These are phyloP conservation scores for Leishmania gerbilli DNA, from an alignment of 208 protist genomes.

Conservation along the genomic window DNA sequence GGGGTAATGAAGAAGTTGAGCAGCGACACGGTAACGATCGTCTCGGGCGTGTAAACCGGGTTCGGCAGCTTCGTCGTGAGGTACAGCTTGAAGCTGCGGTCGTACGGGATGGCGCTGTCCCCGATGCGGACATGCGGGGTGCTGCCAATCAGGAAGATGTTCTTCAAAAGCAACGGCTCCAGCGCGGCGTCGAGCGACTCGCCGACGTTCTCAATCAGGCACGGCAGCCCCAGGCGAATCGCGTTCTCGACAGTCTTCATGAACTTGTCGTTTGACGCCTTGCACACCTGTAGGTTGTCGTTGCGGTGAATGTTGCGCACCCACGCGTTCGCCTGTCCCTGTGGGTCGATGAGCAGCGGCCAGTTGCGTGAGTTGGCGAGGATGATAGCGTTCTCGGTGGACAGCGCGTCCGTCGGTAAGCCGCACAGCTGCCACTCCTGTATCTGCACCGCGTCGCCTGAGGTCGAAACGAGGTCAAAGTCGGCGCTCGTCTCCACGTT, in stretches of 20 bases:
- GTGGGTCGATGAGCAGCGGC: slow-evolving; percentile 98
- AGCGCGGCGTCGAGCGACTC: slow-evolving; percentile 95
- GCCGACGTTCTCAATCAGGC: slow-evolving; percentile 96
- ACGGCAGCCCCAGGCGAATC: slow-evolving; percentile 96
- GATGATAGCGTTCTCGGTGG: slow-evolving; percentile 98
- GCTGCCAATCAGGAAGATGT: slow-evolving; percentile 95
- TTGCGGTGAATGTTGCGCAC: slow-evolving; percentile 95
- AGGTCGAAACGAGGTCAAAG: slow-evolving; percentile 84
- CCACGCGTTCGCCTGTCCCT: slow-evolving; percentile 98
- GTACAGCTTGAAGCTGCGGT: slow-evolving; percentile 96
- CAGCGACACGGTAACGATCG: slow-evolving; percentile 96
- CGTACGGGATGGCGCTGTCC: slow-evolving; percentile 96
- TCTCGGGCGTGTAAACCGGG: slow-evolving; percentile 97
- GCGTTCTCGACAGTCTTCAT: slow-evolving; percentile 95
- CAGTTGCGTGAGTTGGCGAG: slow-evolving; percentile 93
- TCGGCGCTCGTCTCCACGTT: slow-evolving; percentile 69
- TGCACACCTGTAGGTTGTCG: slow-evolving; percentile 95
- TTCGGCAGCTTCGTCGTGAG: slow-evolving; percentile 98
- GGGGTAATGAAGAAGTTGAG: slow-evolving; percentile 99
- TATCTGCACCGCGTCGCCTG: slow-evolving; percentile 95
- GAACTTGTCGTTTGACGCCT: slow-evolving; percentile 95
- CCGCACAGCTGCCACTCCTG: slow-evolving; percentile 96
- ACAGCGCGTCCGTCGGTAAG: slow-evolving; percentile 95
- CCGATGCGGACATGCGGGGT: slow-evolving; percentile 96
- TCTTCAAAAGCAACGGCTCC: slow-evolving; percentile 95